phyloP scores from a whole-genome alignment of 768 basidiomycete genomes.

The Mycena galopus region DNA sequence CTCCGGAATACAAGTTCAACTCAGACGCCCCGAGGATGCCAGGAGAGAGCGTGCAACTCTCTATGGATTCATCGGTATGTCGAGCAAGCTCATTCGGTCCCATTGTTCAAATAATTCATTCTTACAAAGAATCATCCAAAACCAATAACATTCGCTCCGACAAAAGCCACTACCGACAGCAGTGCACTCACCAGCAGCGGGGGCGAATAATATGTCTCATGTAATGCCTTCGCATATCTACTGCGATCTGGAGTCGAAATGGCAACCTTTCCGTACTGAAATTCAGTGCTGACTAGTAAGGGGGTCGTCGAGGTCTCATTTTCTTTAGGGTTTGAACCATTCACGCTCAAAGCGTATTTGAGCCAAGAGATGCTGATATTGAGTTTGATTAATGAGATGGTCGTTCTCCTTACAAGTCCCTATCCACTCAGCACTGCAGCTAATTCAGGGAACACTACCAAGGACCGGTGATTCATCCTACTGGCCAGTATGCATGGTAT shows the following conservation, averaged over 20 bases:
- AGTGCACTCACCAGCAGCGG: neutral
- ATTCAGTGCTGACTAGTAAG: no score
- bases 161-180: neutral
- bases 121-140: neutral
- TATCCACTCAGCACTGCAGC: no score
- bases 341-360: neutral
- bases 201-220: neutral
- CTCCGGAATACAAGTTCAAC: neutral
- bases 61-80: neutral
- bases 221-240: no score
- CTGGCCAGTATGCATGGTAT: no score
- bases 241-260: no score
- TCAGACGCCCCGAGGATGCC: neutral
- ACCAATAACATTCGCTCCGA: neutral
- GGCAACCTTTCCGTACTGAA: no score
- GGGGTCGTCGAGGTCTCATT: no score
- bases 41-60: neutral
- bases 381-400: neutral
- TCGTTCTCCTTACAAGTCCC: neutral
- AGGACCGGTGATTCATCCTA: no score
- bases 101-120: neutral
- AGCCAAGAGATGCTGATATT: neutral
- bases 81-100: neutral
- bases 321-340: no score
- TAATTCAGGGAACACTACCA: no score